Evolutionary conservation across 805 yeast species (phyloP), one percentile per base, ranked within the genome.

Genomic region (Cephaloascus fragrans): DNA sequence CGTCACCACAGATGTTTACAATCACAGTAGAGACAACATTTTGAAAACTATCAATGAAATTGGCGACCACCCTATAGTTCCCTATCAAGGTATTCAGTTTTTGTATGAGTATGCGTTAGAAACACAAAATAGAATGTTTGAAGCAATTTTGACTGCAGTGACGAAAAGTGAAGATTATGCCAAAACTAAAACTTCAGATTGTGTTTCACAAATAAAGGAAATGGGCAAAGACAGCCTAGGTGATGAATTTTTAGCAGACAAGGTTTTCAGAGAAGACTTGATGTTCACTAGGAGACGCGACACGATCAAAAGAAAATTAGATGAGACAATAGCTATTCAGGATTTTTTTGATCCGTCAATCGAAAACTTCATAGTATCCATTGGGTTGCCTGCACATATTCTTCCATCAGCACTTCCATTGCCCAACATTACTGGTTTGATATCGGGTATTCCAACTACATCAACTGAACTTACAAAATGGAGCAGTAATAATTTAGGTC

Each of bases 221-320:
- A 47, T 80, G 16, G 97, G 96, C 0, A 66, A 71, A 36, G 62
- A 61, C 3, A 71, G 75, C n/a, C 62, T 88, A 34, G 86, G 86
- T 5, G 81, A 76, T 20, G 72, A 73, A 38, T 72, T 71, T 45
- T 63, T 77, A 37, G 63, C 73, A 19, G 81, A 78, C 38, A 74
- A 78, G 38, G 69, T 69, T 6, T 86, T 86, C 55, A 73, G 81
- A 41, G 71, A 83, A 8, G 79, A 77, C 20, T 71, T 83, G 32
- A 93, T 93, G 97, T 90, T 88, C 51, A 75, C 87, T 2, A 77
- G 87, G 47, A 70, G 71, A 41, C 73, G 70, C 32, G 96, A 93
- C 50, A 56, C 70, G 3, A 58, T 79, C 26, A 67, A 73, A 28
- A 74, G 80, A 44, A 68, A 72, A 32, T 64, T 89, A 19, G 67